Evolutionary conservation across 1,284 basidiomycete genomes (phyloP).

Genomic region (Athelia sp.): DNA sequence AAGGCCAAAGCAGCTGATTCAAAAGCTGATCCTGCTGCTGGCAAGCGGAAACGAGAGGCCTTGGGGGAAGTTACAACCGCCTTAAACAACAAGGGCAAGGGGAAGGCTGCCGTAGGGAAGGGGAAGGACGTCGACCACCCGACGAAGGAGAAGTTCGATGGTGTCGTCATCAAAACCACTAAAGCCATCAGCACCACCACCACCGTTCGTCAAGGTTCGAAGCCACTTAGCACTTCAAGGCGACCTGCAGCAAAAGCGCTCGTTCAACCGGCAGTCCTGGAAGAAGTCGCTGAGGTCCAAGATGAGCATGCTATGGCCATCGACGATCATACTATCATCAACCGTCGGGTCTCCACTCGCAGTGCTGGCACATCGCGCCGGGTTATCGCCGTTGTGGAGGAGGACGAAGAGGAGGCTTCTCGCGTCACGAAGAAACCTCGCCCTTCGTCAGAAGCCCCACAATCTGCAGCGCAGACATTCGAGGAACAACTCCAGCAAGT

Average conservation of each 20-base stretch:
- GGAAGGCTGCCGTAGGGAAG: slow-evolving; percentile 35
- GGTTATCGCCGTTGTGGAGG: slow-evolving; percentile 11
- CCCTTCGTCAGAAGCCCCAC: slow-evolving; percentile 65
- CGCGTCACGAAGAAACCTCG: slow-evolving; percentile 66
- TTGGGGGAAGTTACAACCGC: slow-evolving; percentile 61
- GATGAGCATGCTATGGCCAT: slow-evolving; percentile 58
- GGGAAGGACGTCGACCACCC: slow-evolving; percentile 28
- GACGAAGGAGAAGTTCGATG: slow-evolving; percentile 44
- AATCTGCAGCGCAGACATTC: slow-evolving; percentile 37
- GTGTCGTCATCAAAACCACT: slow-evolving; percentile 45
- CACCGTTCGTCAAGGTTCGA: slow-evolving; percentile 12
- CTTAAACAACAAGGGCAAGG: slow-evolving; percentile 36
- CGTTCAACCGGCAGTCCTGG: slow-evolving; percentile 21
- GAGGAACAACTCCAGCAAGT: slow-evolving; percentile 21
- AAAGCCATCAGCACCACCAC: slow-evolving; percentile 29
- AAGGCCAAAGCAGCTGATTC: slow-evolving; percentile 41
- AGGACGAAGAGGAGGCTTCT: slow-evolving; percentile 42
- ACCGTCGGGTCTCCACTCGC: slow-evolving; percentile 26
- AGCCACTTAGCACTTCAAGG: slow-evolving; percentile 11
- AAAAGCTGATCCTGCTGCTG: slow-evolving; percentile 37
- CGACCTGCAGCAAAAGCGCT: slow-evolving; percentile 14
- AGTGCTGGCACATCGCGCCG: not conserved
- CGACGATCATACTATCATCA: slow-evolving; percentile 35
- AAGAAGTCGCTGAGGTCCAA: slow-evolving; percentile 33
- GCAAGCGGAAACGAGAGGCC: slow-evolving; percentile 73